Base-by-base conservation (phyloP, 2,329 filamentous ascomycete genomes). In the Epichloe bromicola region DNA sequence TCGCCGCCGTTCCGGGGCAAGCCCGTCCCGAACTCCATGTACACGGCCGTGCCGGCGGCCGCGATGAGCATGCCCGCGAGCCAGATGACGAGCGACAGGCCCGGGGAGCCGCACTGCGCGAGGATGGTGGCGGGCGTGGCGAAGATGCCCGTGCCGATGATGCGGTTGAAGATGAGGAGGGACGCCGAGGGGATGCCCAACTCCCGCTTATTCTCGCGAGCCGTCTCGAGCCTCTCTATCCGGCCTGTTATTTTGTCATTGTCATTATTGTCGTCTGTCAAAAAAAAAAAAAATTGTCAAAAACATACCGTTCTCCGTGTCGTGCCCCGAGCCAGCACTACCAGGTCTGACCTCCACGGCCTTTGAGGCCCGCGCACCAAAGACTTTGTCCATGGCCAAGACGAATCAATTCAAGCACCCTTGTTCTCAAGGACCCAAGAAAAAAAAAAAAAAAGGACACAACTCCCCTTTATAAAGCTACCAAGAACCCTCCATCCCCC, bases 71-170 rank as follows among this genome's bases (percentile, higher is more conserved):
- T 78, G 26, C 80, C 81, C 1, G 69, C 70, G 1, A 83, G 69
- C 81, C 81, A 85, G 56, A 85, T 74, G 56, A 83, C 72, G 20
- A 84, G 70, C 0, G 79, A 70, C 0, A 83, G 69, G 3, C 80
- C 81, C n/a, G 82, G 74, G 74, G 76, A 80, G 52, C 80, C 80
- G 8, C 72, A 76, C 0, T 79, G 70, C 2, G 65, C 58, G 48
- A 83, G 69, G 55, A 84, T 81, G 40, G 73, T 70, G 41, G 73
- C 73, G 0, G 80, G 80, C 0, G 80, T 83, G 1, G 80, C 77
- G 57, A 83, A 84, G 64, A 85, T 83, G 55, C 81, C 80, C 11
- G 79, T 83, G 41, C 81, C 80, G 51, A 85, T 78, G 67, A 83
- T 78, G 52, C 79, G 76, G 67, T 82, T 82, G 63, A 82, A 76